Base-by-base conservation (phyloP, 805 yeast genomes). In the Cyberlindnera euphorbiiphila region DNA sequence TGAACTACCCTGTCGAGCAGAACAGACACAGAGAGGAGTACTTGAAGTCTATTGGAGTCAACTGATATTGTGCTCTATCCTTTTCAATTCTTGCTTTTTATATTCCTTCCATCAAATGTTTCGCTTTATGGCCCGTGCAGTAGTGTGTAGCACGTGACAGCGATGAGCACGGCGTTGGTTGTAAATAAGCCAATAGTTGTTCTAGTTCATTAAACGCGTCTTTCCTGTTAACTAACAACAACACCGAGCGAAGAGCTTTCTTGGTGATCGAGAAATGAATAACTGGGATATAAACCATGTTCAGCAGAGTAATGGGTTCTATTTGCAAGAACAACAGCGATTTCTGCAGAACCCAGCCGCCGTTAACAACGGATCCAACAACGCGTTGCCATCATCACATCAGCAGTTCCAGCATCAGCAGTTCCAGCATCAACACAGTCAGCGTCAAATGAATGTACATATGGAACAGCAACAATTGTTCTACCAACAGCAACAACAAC, bases 1-100 rank as follows among this genome's bases (percentile, higher is more conserved):
- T 85, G 53, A 75, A 77, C 54, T 74, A 94, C 43, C 85, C 85
- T 0, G 73, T 68, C 6, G 82, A 76, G 39, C 55, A 57, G 6
- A 72, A 75, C 46, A 38, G 52, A 11, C 63, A 61, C 39, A 67
- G 85, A 39, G 45, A 55, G 32, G 65, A 68, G 32, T 81, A 81
- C 47, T 38, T 78, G 26, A 45, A 58, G 34, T 41, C 47, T 12
- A 46, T 46, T 26, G 47, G 47, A 8, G 47, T 45, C 2, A 32
- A 32, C 27, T 35, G 33, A 35, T 18, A n/a, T 8, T 15, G 22
- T 28, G 11, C 23, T n/a, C 32, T 2, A 10, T 11, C 10, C 16
- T 20, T 10, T 12, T 14, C 10, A 21, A 11, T 15, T 18, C 13
- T n/a, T 25, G 17, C 9, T 15, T 24, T 13, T 15, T 16, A 19